A percentile compares a stretch with the other conserved stretches of the same genome.
phyloP scores from a whole-genome alignment of 1,284 basidiomycete species.

The Hypsizygus ulmarius region DNA sequence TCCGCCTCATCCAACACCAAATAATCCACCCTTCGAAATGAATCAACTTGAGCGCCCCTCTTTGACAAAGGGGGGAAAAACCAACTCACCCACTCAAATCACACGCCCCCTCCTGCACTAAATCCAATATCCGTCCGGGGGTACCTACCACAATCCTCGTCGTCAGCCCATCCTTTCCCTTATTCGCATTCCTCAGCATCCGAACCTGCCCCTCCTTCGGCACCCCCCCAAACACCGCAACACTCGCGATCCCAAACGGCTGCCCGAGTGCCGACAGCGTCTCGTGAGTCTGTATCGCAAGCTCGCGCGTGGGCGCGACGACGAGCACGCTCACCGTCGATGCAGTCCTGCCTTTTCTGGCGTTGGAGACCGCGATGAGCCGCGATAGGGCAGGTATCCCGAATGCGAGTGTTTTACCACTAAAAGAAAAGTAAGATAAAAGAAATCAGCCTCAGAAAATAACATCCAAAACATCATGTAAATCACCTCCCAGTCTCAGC shows the following conservation, averaged over 20 bases:
- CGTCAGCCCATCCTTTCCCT: slow-evolving; percentile 47
- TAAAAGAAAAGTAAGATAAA: slow-evolving; percentile 35
- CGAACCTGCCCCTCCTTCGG: slow-evolving; percentile 83
- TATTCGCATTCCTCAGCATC: slow-evolving; percentile 49
- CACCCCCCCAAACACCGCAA: slow-evolving; percentile 92
- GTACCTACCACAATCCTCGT: slow-evolving; percentile 90
- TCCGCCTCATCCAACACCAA: slow-evolving; percentile 97
- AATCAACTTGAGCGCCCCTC: no score
- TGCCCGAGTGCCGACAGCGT: slow-evolving; percentile 79
- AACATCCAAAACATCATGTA: background rate
- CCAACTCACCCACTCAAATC: slow-evolving; percentile 69
- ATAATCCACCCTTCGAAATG: slow-evolving; percentile 76
- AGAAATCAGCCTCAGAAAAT: slow-evolving; percentile 1
- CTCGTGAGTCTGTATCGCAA: slow-evolving; percentile 93
- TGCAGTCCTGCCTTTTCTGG: slow-evolving; percentile 24
- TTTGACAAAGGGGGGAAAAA: no score
- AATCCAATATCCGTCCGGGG: slow-evolving; percentile 89
- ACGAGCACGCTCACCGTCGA: slow-evolving; percentile 75
- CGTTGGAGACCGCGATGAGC: slow-evolving; percentile 43
- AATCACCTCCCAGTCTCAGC: slow-evolving; percentile 90
- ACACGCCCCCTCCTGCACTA: slow-evolving; percentile 82
- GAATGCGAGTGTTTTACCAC: slow-evolving; percentile 96
- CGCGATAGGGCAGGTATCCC: slow-evolving; percentile 85
- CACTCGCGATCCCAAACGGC: slow-evolving; percentile 73
- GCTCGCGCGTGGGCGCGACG: slow-evolving; percentile 90